Base-by-base conservation (phyloP, 805 yeast species). In the Metschnikowia santaceciliae region DNA sequence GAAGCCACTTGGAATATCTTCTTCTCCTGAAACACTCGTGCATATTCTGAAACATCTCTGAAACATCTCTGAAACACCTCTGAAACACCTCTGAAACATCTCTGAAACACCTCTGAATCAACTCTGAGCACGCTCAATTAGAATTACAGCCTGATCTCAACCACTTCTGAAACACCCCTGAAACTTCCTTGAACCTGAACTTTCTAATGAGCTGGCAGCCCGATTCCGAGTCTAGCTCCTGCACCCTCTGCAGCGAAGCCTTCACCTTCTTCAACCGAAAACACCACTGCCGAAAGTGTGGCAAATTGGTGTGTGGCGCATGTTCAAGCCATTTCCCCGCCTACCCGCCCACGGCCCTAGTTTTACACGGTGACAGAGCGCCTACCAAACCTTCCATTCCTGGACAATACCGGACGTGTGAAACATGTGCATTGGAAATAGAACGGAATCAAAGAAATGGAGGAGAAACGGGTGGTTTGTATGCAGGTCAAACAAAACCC, bases 211-310 rank as follows among this genome's bases (percentile, higher is more conserved):
- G 37, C 32, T 89, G 96, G 96, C 90, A 89, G 67, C 76, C 81
- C 3, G 96, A 90, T 64, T 71, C 67, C 4, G 80, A 70, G 1
- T 84, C 70, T 1, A 20, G 55, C 0, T 61, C 60, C 2, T 89
- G 96, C 61, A 74, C 75, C 19, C 59, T 81, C 3, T 89, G 96
- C 64, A 61, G 63, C 32, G 53, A 63, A 0, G 49, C 56, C 37
- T 89, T 83, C 68, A 72, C 83, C 2, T 66, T 88, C 50, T 82
- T 86, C 65, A 79, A 73, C 62, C 75, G 96, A 51, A 77, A 90
- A 50, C 96, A 89, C 68, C 96, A 89, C 65, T 89, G 96, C 66
- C 75, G 94, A 47, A 75, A 73, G 52, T 89, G 96, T 69, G 96
- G 96, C 2, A 72, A 82, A 33, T 84, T 90, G 0, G 88, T 85